phyloP scores from a whole-genome alignment of 202 grass and related monocot genomes.

The Setaria italica region DNA sequence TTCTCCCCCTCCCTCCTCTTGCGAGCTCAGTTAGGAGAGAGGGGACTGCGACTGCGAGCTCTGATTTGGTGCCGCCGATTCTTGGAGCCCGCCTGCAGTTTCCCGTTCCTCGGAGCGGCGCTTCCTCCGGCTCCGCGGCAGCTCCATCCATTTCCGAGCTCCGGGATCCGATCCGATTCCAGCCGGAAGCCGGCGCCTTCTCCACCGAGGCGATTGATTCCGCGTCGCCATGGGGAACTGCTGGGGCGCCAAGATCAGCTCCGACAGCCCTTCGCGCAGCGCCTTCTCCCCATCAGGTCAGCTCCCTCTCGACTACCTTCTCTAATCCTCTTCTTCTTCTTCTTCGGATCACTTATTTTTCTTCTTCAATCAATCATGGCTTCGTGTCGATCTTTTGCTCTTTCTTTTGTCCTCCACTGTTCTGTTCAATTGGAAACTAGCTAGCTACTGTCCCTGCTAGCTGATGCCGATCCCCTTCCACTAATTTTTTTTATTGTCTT shows the following conservation, averaged over 20 bases:
- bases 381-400: background rate
- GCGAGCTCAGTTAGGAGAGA: background rate
- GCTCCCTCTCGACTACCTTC: background rate
- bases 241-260: slow-evolving; percentile 76
- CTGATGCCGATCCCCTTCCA: background rate
- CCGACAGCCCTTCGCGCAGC: slow-evolving; percentile 57
- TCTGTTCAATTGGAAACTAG: background rate
- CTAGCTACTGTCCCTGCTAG: background rate
- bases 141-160: background rate
- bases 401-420: background rate
- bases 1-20: background rate
- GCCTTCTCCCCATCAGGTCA: slow-evolving; percentile 58
- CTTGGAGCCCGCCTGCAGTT: background rate
- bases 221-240: slow-evolving; percentile 77
- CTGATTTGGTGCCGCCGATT: background rate
- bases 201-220: background rate
- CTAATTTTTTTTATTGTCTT: background rate
- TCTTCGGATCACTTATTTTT: background rate
- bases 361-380: background rate
- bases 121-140: background rate
- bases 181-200: background rate
- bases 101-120: background rate
- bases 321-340: too few species aligned
- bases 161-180: background rate
- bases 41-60: background rate